Evolutionary conservation across 1,284 basidiomycete species (phyloP).

Genomic region (Megacollybia platyphylla): DNA sequence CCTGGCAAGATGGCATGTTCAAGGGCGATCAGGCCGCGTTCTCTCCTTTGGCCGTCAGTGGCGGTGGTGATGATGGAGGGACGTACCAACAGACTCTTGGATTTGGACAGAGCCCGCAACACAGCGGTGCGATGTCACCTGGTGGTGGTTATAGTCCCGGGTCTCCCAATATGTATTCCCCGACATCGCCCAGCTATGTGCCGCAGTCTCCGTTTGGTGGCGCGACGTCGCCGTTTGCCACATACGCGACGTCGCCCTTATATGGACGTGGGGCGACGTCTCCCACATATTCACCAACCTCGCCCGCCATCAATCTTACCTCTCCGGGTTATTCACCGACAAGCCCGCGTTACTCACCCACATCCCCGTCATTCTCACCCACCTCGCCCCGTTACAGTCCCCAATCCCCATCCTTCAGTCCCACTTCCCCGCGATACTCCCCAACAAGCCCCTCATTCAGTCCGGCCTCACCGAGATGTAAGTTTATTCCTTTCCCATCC

Average conservation of each 20-base stretch:
- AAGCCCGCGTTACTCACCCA: conserved; percentile 77
- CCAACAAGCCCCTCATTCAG: conserved; percentile 82
- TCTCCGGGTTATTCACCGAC: conserved; percentile 83
- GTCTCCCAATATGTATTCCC: conserved; percentile 76
- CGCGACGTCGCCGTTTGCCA: conserved; percentile 72
- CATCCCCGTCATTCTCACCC: conserved; percentile 79
- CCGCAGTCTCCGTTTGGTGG: conserved; percentile 77
- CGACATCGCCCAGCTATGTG: conserved; percentile 74
- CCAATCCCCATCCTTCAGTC: conserved; percentile 76
- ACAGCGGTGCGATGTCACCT: conserved; percentile 71
- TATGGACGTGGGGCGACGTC: conserved; percentile 64
- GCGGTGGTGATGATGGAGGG: conserved; percentile 71
- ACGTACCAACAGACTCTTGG: conserved; percentile 63
- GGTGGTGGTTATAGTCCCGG: conserved; percentile 70
- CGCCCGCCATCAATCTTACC: conserved; percentile 67
- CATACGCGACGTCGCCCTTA: conserved; percentile 71
- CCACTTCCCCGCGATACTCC: conserved; percentile 75
- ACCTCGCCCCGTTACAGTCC: conserved; percentile 76
- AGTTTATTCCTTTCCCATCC: conserved; percentile 17
- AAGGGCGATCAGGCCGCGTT: conserved; percentile 83
- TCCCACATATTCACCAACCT: conserved; percentile 80
- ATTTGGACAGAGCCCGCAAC: conserved; percentile 75
- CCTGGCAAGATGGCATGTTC: conserved; percentile 61
- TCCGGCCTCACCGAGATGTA: conserved; percentile 76
- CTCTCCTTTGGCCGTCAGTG: conserved; percentile 86